Evolutionary conservation across 371 early-diverging fungal genomes (phyloP).

Genomic region (Mortierella sp.): DNA sequence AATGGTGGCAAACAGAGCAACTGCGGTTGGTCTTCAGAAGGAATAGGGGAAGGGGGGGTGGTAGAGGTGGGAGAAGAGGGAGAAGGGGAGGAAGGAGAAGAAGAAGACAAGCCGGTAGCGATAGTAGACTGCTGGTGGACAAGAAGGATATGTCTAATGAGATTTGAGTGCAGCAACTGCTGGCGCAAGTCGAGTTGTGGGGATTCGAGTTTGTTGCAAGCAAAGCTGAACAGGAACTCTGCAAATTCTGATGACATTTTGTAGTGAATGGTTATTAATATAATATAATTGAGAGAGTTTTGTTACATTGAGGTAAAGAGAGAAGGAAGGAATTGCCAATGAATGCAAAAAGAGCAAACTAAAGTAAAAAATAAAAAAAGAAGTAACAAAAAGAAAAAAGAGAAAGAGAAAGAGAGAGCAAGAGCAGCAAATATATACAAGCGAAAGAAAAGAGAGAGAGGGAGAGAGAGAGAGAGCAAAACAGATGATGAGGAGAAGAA

Average conservation of each 20-base stretch:
- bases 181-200: constrained; percentile 54
- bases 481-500: neutral
- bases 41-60: neutral
- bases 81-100: neutral
- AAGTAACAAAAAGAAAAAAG: neutral
- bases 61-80: neutral
- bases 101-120: constrained; percentile 6
- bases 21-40: constrained; percentile 21
- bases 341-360: neutral
- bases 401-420: constrained; percentile 1
- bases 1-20: constrained; percentile 18
- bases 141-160: constrained; percentile 51
- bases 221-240: constrained; percentile 44
- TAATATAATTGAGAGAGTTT: neutral
- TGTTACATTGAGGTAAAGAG: neutral
- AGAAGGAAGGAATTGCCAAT: neutral
- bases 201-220: constrained; percentile 50
- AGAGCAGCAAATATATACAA: neutral
- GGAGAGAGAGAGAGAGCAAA: neutral
- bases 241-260: constrained; percentile 44
- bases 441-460: neutral
- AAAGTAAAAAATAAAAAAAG: neutral
- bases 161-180: constrained; percentile 51
- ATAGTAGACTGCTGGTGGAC: constrained; percentile 16
- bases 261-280: neutral